Conservation (phyloP, 768 basidiomycete species). For the Lentinula detonsa region DNA sequence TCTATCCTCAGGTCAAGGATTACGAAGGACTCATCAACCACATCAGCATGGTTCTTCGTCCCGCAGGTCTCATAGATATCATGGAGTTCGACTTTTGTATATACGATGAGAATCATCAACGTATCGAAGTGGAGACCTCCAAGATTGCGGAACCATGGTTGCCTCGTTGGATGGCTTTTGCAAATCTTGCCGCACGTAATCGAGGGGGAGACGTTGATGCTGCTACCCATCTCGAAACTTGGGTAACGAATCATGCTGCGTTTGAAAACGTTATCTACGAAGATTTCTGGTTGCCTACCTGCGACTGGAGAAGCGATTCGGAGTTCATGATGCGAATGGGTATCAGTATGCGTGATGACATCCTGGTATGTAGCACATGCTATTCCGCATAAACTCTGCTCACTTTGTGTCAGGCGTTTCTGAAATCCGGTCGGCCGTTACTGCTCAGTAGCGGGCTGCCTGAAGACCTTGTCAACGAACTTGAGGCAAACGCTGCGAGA, state of each 20-base stretch:
- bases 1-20: conserved; percentile 52
- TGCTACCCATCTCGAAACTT: conserved; percentile 45
- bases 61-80: conserved; percentile 61
- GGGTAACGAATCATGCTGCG: conserved; percentile 46
- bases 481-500: conserved; percentile 43
- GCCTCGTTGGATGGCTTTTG: conserved; percentile 55
- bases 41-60: conserved; percentile 59
- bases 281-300: conserved; percentile 60
- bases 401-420: conserved; percentile 42
- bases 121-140: conserved; percentile 35
- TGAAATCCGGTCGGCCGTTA: conserved; percentile 61
- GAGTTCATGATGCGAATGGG: conserved; percentile 31
- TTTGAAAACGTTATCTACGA: conserved; percentile 55
- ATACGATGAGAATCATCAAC: conserved; percentile 46
- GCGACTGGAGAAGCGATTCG: conserved; percentile 44
- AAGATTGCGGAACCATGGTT: conserved; percentile 49
- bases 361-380: conserved; percentile 31
- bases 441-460: conserved; percentile 59
- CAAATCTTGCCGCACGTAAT: conserved; percentile 43
- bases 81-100: conserved; percentile 65
- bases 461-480: conserved; percentile 42
- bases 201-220: conserved; percentile 63
- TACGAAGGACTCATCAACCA: conserved; percentile 61
- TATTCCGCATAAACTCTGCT: not conserved
- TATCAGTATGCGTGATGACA: conserved; percentile 48